Base-by-base conservation (phyloP, 768 basidiomycete species). In the Mycena galopus region DNA sequence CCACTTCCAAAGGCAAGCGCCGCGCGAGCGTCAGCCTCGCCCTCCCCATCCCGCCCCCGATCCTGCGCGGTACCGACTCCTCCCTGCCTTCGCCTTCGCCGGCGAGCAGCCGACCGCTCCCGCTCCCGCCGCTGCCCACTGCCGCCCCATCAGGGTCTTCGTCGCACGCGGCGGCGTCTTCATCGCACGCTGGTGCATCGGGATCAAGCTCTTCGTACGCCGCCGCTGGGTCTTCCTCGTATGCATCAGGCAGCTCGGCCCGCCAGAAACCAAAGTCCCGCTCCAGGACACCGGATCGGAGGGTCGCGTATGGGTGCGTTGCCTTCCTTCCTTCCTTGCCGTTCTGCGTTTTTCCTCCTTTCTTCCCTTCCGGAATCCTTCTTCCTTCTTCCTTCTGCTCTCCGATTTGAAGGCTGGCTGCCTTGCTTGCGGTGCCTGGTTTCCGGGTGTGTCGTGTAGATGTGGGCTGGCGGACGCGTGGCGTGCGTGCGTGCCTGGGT, bases 21-120 rank as follows among this genome's bases (percentile, higher is more conserved):
- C 60, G 70, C n/a, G 66, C 70, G 29, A 74, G 64, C 53, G 39
- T 65, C 29, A 53, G 42, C 42, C 19, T 14, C 21, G 30, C 7
- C 11, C 47, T 50, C n/a, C 17, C 55, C 19, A 8, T 2, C 6
- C 17, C 30, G 55, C 32, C n/a, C n/a, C n/a, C n/a, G n/a, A n/a
- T n/a, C n/a, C n/a, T n/a, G n/a, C n/a, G n/a, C n/a, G n/a, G n/a
- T n/a, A n/a, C n/a, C n/a, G n/a, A 14, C 55, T 19, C 16, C 5
- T 16, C 17, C 23, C 27, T 11, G 27, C 32, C 19, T 42, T 55
- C 67, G 1, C 27, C 39, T 2, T 37, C 50, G 12, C 57, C 33
- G 8, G 33, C n/a, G 33, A 25, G 56, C 11, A 17, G 23, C 25
- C 21, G 61, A 8, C 65, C 66, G 17, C 47, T 59, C 2, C 70